Base-by-base conservation (phyloP, 306 rosid species). In the Vicia sativa region DNA sequence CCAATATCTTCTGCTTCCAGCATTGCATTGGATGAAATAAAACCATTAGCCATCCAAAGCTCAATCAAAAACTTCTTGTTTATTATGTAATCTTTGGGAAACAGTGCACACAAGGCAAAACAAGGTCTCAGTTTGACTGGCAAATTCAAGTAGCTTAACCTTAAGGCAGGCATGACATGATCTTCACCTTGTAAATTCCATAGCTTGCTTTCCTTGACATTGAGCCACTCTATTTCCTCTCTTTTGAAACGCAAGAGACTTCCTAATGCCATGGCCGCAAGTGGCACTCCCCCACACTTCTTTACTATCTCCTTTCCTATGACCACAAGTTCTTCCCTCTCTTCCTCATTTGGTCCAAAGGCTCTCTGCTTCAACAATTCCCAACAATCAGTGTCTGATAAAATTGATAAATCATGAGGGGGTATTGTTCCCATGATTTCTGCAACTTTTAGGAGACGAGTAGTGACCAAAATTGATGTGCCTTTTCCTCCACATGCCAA, bases 1-100 rank as follows among this genome's bases (percentile, higher is more conserved):
- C 73, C 78, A 7, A 74, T 35, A 43, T 74, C 60, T 25, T 65
- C 71, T 3, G 2, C 71, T 6, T 73, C 70, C 62, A 64, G 16
- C 5, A 1, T 16, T 19, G 10, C 57, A 39, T 53, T n/a, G 0
- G 63, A 50, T 7, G 70, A 26, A 63, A 73, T 39, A 4, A 73
- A 13, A 2, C 77, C 77, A 63, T 63, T 63, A 12, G 71, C 77
- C 56, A 73, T 53, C 71, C 71, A 73, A 13, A 73, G 65, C 0
- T 26, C 35, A 16, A 73, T 54, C 21, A 73, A 21, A 29, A 8
- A 9, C 5, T 73, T 9, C 13, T 63, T 73, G 0, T 0, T 6
- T 7, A 64, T 64, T 42, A 0, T 12, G 41, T 7, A 0, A 42
- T 73, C 65, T 42, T 42, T 38, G 2, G 58, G 65, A 55, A 50